Evolutionary conservation across 129 eudicot species (phyloP), one percentile per base, ranked within the genome.

Genomic region (Kitagawia praeruptora): DNA sequence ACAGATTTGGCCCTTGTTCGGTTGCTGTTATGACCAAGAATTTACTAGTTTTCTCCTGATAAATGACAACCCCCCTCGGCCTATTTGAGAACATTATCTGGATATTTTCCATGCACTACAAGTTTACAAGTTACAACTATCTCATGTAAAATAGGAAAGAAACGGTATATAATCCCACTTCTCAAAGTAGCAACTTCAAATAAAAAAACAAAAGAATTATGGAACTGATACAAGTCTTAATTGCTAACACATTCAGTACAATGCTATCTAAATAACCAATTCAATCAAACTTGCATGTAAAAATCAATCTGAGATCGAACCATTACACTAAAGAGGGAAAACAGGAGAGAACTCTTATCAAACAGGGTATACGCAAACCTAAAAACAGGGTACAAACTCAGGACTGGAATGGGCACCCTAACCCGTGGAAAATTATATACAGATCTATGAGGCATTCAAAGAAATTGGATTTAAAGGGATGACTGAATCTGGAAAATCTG

Each of bases 401-500:
- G 80, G n/a, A 15, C 44, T 69, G 46, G 45, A 31, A 31, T 46
- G 28, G 76, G 53, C 28, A 63, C 8, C 37, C 21, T 13, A 66
- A 46, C 47, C 21, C 70, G 1, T 16, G 54, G 15, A 41, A 14
- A 49, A 47, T 16, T 27, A 42, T 83, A 70, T 87, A 37, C 82
- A 84, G 40, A 23, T 31, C 84, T 79, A 84, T 34, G 7, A 38
- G 42, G 39, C 77, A 49, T 48, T 77, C 54, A 27, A n/a, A 27
- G 70, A 75, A 53, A 21, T 27, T 38, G 79, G 87, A 66, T 80
- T 77, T 61, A 94, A 79, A 1, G 96, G 92, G 64, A 66, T 75
- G 40, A 90, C 93, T 34, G 89, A 81, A 53, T 81, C 81, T 1
- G 99, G 97, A 81, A 86, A 86, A 84, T 96, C 99, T 4, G 89